Base-by-base conservation (phyloP, 2,329 filamentous ascomycete species). In the Acrodontium crateriforme region DNA sequence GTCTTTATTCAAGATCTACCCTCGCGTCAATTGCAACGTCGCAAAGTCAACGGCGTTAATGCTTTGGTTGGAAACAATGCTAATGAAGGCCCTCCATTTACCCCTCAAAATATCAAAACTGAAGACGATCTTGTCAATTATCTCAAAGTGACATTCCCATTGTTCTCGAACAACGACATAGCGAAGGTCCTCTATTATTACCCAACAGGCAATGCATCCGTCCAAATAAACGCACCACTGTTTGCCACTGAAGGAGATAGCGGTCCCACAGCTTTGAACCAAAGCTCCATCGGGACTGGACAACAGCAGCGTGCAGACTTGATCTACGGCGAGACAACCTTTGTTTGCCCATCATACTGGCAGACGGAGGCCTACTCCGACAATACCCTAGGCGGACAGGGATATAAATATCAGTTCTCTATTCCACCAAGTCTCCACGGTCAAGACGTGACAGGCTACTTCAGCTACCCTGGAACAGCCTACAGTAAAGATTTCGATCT, bases 331-430 rank as follows among this genome's bases (percentile, higher is more conserved):
- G 68, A 73, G 45, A 52, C 59, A 1, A 64, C 63, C 2, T 71
- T 71, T 34, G 54, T 64, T 23, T 73, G 69, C 41, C 62, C 67
- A 0, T 58, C 62, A 0, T 70, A 71, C 45, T 71, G 66, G 67
- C 48, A 71, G 30, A 59, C 61, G 2, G 53, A 61, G 18, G 64
- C 63, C 3, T 71, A 58, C 34, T 52, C 28, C 11, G 24, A 36
- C 7, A 37, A 38, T 9, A 16, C 26, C 5, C 10, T 18, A 6
- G 41, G 31, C 9, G 46, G 50, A 3, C 35, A 52, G 16, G 50
- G 54, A 3, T 67, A 56, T 50, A 60, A 60, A 22, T 67, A 66
- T 38, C 64, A 69, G 37, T 67, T 58, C 41, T 61, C 58, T 4
- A 54, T 62, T 16, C 49, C 56, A 0, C 54, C 54, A 8, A 54